Conservation (phyloP, 2,329 filamentous ascomycete species). For the Neofusicoccum kwambonambiense region DNA sequence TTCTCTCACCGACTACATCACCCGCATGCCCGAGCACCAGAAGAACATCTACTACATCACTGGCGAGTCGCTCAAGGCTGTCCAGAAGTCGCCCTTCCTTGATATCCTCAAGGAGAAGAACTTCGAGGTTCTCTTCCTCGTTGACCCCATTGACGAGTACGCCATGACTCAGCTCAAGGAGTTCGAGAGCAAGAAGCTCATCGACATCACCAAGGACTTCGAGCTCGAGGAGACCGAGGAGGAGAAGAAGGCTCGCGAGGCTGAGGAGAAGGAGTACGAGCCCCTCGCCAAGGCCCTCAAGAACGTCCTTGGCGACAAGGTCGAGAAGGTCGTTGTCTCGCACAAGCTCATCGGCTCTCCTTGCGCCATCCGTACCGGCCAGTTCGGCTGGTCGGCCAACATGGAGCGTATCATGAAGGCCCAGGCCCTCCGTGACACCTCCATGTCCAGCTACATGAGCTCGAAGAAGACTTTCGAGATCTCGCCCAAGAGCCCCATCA, state of each 20-base stretch:
- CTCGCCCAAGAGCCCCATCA: constrained; percentile 95
- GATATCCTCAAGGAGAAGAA: constrained; percentile 98
- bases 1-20: constrained; percentile 95
- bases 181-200: constrained; percentile 99
- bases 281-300: constrained; percentile 92
- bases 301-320: constrained; percentile 98
- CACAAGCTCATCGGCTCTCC: constrained; percentile 95
- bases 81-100: constrained; percentile 97
- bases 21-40: constrained; percentile 99
- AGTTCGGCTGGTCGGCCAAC: constrained; percentile 99
- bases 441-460: constrained; percentile 99
- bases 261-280: constrained; percentile 98
- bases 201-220: constrained; percentile 99
- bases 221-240: constrained; percentile 99
- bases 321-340: constrained; percentile 99
- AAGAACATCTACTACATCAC: constrained; percentile 99
- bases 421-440: constrained; percentile 98
- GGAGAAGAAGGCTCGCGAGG: constrained; percentile 95
- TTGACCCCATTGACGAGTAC: constrained; percentile 99
- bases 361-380: constrained; percentile 98
- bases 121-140: constrained; percentile 99
- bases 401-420: constrained; percentile 99
- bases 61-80: constrained; percentile 97
- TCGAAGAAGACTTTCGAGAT: constrained; percentile 99
- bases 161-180: constrained; percentile 99